Conservation (phyloP, 2,329 filamentous ascomycete species). For the Colletotrichum melonis region DNA sequence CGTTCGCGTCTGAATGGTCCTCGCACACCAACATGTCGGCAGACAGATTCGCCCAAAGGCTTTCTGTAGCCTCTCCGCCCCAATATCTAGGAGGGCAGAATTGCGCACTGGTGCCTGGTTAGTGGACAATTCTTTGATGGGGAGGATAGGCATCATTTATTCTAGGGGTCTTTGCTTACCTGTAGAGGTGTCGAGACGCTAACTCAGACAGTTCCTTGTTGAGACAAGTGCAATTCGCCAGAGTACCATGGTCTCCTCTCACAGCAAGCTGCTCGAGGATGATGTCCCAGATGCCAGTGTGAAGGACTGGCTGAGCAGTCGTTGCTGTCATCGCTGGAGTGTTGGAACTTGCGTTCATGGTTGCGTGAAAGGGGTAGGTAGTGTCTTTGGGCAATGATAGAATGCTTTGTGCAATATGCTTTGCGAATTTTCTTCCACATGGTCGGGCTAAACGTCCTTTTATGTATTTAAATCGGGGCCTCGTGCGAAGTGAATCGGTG, state of each 20-base stretch:
- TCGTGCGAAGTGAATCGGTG: background rate
- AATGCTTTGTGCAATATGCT: background rate
- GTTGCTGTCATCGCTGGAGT: background rate
- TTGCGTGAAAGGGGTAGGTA: background rate
- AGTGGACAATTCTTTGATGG: background rate
- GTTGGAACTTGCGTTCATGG: background rate
- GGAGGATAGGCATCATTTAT: background rate
- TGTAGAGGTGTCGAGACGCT: constrained; percentile 6
- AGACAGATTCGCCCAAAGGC: background rate
- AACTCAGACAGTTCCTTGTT: background rate
- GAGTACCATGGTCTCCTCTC: background rate
- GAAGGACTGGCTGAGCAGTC: background rate
- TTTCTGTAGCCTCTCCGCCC: background rate
- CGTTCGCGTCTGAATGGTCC: background rate
- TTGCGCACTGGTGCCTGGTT: background rate
- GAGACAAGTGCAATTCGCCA: constrained; percentile 4
- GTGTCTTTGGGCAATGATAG: background rate
- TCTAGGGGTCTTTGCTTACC: background rate
- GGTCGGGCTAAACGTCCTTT: background rate
- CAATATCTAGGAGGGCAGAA: background rate
- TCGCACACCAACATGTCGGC: background rate
- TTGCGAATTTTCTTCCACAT: background rate
- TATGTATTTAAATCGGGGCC: background rate
- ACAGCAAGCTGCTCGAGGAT: constrained; percentile 1
- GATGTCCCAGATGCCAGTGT: background rate